These are phyloP conservation scores for Magnusiomyces fungicola DNA, from an alignment of 1,139 yeast species.

Conservation along the genomic window DNA sequence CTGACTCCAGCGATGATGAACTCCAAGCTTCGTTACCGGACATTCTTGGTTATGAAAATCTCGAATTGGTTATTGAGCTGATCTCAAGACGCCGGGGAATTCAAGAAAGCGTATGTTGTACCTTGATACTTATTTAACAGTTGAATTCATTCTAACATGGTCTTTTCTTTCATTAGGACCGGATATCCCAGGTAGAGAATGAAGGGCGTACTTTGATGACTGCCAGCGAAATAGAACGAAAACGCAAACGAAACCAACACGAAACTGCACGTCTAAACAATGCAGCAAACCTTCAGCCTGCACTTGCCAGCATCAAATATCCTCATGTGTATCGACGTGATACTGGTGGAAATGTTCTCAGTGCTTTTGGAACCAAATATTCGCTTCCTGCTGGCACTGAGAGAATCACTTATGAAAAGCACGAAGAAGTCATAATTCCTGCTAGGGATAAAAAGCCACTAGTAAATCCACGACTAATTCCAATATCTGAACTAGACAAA, in stretches of 20 bases:
- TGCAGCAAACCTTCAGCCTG: slow-evolving; percentile 44
- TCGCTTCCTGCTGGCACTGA: slow-evolving; percentile 77
- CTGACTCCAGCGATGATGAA: slow-evolving; percentile 47
- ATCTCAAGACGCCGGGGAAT: slow-evolving; percentile 26
- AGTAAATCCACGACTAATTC: slow-evolving; percentile 39
- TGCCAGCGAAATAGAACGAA: slow-evolving; percentile 50
- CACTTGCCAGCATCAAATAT: slow-evolving; percentile 46
- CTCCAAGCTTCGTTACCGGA: slow-evolving; percentile 66
- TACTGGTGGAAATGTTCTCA: slow-evolving; percentile 52
- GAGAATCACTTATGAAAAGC: slow-evolving; percentile 46
- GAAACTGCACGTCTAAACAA: slow-evolving; percentile 37
- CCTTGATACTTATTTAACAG: neutral
- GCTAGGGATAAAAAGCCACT: slow-evolving; percentile 48
- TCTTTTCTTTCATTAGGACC: no score
- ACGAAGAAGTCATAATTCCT: slow-evolving; percentile 84
- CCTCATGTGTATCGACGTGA: slow-evolving; percentile 85
- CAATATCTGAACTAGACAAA: slow-evolving; percentile 58
- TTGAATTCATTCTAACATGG: neutral
- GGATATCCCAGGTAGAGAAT: slow-evolving; percentile 3
- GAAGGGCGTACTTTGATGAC: slow-evolving; percentile 36
- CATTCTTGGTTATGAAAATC: slow-evolving; percentile 74
- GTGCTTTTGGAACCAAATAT: slow-evolving; percentile 74
- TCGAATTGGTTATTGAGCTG: slow-evolving; percentile 66
- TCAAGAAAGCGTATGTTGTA: slow-evolving; percentile 13
- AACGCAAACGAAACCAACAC: slow-evolving; percentile 48